Conservation (phyloP, 192 early-diverging fungal genomes). For the Podila epigama region DNA sequence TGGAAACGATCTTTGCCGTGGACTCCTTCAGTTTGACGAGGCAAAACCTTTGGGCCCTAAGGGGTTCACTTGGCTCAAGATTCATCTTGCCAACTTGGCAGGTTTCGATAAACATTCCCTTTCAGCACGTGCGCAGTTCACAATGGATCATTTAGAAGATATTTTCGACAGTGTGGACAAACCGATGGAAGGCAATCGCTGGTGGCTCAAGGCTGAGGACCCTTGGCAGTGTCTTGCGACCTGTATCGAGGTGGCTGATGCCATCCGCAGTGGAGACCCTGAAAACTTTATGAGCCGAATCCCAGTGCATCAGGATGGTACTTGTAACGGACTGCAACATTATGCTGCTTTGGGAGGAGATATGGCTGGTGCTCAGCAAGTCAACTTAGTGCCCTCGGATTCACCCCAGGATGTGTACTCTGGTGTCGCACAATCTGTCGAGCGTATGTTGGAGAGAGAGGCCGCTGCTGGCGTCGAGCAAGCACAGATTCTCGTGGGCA, state of each 20-base stretch:
- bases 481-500: constrained; percentile 71
- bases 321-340: constrained; percentile 98
- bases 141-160: constrained; percentile 77
- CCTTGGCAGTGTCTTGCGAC: constrained; percentile 95
- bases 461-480: constrained; percentile 63
- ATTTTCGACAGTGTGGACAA: constrained; percentile 86
- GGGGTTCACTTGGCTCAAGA: constrained; percentile 92
- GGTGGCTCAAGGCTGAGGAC: constrained; percentile 91
- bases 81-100: constrained; percentile 92
- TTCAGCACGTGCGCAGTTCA: constrained; percentile 78
- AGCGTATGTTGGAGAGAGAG: constrained; percentile 72
- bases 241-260: constrained; percentile 84
- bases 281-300: constrained; percentile 72
- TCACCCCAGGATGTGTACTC: constrained; percentile 93
- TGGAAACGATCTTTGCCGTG: constrained; percentile 95
- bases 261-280: constrained; percentile 77
- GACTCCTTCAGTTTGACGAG: constrained; percentile 85
- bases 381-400: constrained; percentile 87
- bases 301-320: constrained; percentile 97
- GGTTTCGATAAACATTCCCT: constrained; percentile 95
- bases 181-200: constrained; percentile 77
- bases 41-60: constrained; percentile 78
- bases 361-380: constrained; percentile 81
- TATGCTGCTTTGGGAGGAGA: constrained; percentile 98
- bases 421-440: constrained; percentile 83